Conservation (phyloP, 495 filamentous ascomycete genomes). For the Talaromyces nanjingensis region DNA sequence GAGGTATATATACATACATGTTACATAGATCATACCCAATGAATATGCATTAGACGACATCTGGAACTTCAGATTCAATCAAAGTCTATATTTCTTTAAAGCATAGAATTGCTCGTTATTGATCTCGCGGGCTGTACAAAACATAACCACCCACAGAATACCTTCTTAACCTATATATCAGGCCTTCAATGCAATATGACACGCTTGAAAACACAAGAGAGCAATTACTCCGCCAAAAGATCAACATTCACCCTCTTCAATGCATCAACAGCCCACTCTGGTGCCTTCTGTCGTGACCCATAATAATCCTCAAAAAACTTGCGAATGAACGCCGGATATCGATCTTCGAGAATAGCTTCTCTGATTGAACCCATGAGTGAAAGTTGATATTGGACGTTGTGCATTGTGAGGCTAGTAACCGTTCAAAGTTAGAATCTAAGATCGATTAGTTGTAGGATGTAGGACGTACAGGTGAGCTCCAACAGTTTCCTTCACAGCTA, state of each 20-base stretch:
- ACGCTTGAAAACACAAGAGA: neutral
- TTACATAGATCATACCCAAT: neutral
- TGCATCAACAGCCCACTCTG: constrained; percentile 81
- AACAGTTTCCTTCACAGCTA: constrained; percentile 88
- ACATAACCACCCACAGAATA: no score
- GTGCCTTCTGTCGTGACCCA: constrained; percentile 61
- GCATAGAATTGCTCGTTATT: no score
- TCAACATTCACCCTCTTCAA: constrained; percentile 79
- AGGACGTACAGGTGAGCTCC: constrained; percentile 71
- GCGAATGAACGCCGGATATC: constrained; percentile 71
- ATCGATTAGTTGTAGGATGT: neutral
- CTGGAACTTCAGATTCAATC: no score
- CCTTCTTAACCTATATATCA: neutral
- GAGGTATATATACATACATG: neutral
- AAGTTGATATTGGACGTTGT: constrained; percentile 90
- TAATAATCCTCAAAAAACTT: constrained; percentile 72
- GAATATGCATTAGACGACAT: neutral
- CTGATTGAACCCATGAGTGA: constrained; percentile 69
- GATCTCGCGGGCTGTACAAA: no score
- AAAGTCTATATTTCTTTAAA: no score
- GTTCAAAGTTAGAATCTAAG: constrained; percentile 11
- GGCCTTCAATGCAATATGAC: neutral
- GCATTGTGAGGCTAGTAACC: constrained; percentile 64
- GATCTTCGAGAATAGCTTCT: constrained; percentile 74
- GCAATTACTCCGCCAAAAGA: constrained; percentile 40